phyloP scores from a whole-genome alignment of 2,329 filamentous ascomycete species.

The Seiridium unicorne region DNA sequence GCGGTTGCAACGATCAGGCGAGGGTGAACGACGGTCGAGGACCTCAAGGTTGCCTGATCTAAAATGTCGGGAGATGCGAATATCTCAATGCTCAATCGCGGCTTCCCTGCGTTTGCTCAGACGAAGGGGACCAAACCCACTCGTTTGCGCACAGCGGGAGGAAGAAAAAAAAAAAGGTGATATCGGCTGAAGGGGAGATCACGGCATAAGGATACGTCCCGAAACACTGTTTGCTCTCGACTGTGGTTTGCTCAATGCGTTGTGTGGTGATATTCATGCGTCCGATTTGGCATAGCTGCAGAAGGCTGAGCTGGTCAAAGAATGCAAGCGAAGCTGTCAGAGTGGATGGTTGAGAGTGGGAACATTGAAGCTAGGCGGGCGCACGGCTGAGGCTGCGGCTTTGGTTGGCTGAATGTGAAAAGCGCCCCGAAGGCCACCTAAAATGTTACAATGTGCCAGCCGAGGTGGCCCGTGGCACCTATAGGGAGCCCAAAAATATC shows the following conservation, averaged over 20 bases:
- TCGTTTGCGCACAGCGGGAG: neutral
- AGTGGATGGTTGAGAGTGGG: neutral
- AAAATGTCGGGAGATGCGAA: neutral
- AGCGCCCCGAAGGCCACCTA: no score
- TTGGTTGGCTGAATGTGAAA: no score
- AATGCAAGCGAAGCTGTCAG: conserved; percentile 1
- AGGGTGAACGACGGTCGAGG: neutral
- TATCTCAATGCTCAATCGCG: neutral
- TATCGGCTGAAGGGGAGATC: neutral
- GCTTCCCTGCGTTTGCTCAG: neutral
- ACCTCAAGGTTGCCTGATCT: neutral
- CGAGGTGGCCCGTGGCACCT: no score
- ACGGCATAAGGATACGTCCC: neutral
- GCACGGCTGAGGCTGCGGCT: neutral
- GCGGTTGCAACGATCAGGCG: neutral
- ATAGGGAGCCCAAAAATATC: no score
- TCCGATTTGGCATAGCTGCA: neutral
- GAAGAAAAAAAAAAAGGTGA: neutral
- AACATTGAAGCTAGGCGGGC: neutral
- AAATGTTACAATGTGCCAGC: no score
- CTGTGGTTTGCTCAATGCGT: neutral
- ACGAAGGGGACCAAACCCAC: neutral
- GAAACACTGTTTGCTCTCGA: neutral
- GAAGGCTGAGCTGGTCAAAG: conserved; percentile 6
- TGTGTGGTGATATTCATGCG: neutral